Evolutionary conservation across 176 grass and related monocot species (phyloP).

Genomic region (Secale cereale): DNA sequence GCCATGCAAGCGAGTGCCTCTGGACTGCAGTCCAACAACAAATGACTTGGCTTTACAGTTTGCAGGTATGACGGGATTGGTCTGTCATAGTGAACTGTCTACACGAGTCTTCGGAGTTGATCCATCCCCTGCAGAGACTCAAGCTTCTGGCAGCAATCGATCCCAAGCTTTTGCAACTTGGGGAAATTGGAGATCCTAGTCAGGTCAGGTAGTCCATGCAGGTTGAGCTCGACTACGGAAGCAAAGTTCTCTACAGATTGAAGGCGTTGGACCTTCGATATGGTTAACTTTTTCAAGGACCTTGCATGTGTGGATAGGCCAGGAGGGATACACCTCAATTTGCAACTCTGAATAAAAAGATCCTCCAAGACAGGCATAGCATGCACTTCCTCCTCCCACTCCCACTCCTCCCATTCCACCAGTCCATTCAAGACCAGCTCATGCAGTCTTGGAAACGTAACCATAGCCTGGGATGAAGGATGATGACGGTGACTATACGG

Average conservation of each 20-base stretch:
- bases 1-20: neutral
- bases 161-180: neutral
- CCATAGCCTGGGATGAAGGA: neutral
- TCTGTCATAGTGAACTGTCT: neutral
- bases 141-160: neutral
- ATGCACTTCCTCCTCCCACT: slow-evolving; percentile 30
- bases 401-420: slow-evolving; percentile 39
- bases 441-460: neutral
- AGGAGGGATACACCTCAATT: slow-evolving; percentile 16
- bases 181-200: neutral
- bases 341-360: slow-evolving; percentile 8
- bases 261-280: neutral
- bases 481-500: no score
- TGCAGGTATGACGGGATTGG: neutral
- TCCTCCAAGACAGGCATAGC: slow-evolving; percentile 25
- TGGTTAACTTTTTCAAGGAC: neutral
- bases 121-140: neutral
- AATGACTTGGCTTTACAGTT: neutral
- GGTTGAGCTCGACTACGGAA: neutral
- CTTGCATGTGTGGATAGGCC: neutral
- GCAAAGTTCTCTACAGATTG: neutral
- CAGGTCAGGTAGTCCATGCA: neutral
- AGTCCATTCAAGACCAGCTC: slow-evolving; percentile 7
- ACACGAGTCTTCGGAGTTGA: neutral
- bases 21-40: neutral